Evolutionary conservation across 2,329 filamentous ascomycete species (phyloP).

Genomic region (Periconia sp.): DNA sequence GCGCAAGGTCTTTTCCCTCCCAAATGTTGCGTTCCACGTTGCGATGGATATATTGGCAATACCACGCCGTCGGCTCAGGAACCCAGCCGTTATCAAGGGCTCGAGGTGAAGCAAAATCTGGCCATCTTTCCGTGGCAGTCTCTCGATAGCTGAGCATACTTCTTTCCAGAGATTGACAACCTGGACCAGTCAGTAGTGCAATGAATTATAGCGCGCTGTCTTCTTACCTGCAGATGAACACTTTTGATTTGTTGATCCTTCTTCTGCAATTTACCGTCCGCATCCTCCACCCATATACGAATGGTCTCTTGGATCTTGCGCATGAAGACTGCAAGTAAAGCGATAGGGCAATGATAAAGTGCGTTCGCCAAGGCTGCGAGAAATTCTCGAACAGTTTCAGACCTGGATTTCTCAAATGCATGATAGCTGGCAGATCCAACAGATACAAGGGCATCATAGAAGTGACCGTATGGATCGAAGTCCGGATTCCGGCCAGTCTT

Average conservation of each 20-base stretch:
- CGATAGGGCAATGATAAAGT: constrained; percentile 45
- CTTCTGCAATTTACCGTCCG: constrained; percentile 37
- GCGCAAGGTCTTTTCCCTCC: constrained; percentile 61
- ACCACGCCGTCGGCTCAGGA: constrained; percentile 58
- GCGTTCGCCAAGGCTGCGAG: constrained; percentile 59
- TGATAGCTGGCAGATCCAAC: constrained; percentile 64
- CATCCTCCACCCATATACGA: constrained; percentile 68
- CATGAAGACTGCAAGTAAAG: constrained; percentile 63
- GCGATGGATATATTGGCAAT: constrained; percentile 60
- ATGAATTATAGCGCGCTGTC: constrained; percentile 4
- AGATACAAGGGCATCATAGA: constrained; percentile 66
- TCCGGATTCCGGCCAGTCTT: constrained; percentile 40
- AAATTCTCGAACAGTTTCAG: constrained; percentile 52
- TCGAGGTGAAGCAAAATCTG: constrained; percentile 61
- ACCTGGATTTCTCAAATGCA: constrained; percentile 46
- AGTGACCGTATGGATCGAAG: constrained; percentile 67
- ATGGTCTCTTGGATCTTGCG: constrained; percentile 68
- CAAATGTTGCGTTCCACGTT: constrained; percentile 76
- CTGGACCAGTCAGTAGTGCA: constrained; percentile 29
- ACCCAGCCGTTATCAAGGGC: constrained; percentile 57
- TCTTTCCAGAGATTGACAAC: constrained; percentile 48
- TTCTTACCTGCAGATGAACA: constrained; percentile 34
- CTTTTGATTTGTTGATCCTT: constrained; percentile 23
- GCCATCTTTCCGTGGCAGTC: constrained; percentile 64
- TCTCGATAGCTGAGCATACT: constrained; percentile 61